Percentiles rank a stretch among this genome's conserved stretches.
Conservation (phyloP, 257 asterid genomes). For the Cinchona pubescens region DNA sequence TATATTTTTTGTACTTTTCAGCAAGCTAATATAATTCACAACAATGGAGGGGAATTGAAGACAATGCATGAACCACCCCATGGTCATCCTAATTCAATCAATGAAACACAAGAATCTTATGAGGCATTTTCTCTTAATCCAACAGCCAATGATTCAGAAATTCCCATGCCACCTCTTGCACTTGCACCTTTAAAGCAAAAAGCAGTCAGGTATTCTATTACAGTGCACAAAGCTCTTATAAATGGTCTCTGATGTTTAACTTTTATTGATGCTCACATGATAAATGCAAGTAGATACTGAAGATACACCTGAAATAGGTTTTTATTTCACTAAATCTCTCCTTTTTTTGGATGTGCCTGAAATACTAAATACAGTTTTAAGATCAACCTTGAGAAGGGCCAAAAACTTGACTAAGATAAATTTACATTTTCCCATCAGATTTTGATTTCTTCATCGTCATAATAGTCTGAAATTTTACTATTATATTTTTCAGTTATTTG, state of each 20-base stretch:
- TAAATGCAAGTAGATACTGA: background rate
- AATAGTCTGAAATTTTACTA: background rate
- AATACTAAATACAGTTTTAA: background rate
- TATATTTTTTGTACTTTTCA: constrained; percentile 30
- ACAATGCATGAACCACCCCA: constrained; percentile 49
- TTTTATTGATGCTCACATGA: background rate
- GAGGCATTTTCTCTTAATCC: constrained; percentile 43
- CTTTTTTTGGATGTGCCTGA: background rate
- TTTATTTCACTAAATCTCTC: background rate
- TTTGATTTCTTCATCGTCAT: background rate
- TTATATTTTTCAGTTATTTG: background rate
- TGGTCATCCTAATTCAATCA: constrained; percentile 27
- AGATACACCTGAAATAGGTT: background rate
- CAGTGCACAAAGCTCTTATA: background rate
- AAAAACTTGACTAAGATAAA: background rate
- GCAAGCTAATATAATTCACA: constrained; percentile 80
- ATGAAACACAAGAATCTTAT: constrained; percentile 36
- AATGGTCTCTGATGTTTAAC: background rate
- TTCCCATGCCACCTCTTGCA: constrained; percentile 94
- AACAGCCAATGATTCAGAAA: constrained; percentile 55
- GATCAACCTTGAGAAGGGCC: background rate
- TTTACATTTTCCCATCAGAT: background rate
- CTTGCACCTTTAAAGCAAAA: constrained; percentile 68
- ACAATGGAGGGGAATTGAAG: constrained; percentile 61
- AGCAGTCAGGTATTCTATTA: constrained; percentile 59